Evolutionary conservation across 1,139 yeast genomes (phyloP).

Genomic region (Pichia sp.): DNA sequence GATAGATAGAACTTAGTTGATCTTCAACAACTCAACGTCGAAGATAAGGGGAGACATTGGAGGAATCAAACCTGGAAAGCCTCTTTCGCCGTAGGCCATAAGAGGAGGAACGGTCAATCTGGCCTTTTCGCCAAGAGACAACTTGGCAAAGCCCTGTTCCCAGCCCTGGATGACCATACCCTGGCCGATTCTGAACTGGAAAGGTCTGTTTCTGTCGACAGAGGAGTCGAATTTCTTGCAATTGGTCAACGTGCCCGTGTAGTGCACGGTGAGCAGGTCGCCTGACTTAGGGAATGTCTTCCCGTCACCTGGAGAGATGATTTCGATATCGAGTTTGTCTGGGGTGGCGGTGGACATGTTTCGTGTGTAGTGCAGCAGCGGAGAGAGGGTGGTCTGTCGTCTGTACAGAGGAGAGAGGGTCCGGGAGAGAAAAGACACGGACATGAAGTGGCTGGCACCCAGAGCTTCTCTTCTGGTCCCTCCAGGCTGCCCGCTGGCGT

Average conservation of each 20-base stretch:
- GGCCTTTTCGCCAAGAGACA: conserved; percentile 90
- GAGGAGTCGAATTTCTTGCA: conserved; percentile 96
- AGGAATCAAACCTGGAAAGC: conserved; percentile 94
- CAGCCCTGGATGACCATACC: conserved; percentile 96
- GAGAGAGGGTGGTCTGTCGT: not conserved
- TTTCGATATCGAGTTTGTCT: conserved; percentile 29
- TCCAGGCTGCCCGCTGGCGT: too few relatives aligned
- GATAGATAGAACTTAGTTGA: conserved; percentile 44
- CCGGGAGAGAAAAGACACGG: not conserved
- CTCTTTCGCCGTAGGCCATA: conserved; percentile 90
- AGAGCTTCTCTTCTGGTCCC: too few relatives aligned
- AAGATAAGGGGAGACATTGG: conserved; percentile 91
- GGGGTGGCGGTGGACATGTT: conserved; percentile 13
- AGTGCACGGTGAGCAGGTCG: conserved; percentile 86
- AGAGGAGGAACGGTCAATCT: conserved; percentile 87
- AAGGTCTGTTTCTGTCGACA: conserved; percentile 88
- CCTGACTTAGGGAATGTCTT: conserved; percentile 80
- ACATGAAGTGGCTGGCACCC: not conserved
- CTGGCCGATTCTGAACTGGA: conserved; percentile 88
- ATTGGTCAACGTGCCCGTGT: conserved; percentile 89
- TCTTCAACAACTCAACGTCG: conserved; percentile 84
- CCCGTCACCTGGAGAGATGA: conserved; percentile 57
- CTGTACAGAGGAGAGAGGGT: not conserved
- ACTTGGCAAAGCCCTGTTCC: conserved; percentile 90
- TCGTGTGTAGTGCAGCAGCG: not conserved